phyloP scores from a whole-genome alignment of 805 yeast species.

The Starmerella ratchasimensis region DNA sequence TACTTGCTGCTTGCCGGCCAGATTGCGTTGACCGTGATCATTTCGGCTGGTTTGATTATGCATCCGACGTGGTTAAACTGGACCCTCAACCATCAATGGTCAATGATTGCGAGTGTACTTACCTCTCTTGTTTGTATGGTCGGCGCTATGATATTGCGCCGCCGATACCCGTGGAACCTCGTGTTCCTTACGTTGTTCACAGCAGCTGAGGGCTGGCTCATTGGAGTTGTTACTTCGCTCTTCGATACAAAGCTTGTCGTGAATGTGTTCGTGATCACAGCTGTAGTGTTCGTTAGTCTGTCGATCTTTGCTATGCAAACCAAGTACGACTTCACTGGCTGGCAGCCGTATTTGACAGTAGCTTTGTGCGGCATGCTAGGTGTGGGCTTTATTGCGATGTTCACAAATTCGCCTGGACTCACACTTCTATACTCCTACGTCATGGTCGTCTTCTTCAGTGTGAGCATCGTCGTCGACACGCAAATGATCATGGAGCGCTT shows the following conservation, averaged over 20 bases:
- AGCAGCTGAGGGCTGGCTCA: conserved; percentile 53
- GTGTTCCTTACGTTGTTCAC: conserved; percentile 54
- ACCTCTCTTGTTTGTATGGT: conserved; percentile 54
- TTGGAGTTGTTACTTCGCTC: conserved; percentile 53
- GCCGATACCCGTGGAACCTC: conserved; percentile 56
- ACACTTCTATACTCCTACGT: conserved; percentile 56
- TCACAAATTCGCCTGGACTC: conserved; percentile 45
- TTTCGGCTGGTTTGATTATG: conserved; percentile 39
- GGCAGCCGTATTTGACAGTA: conserved; percentile 46
- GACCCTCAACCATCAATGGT: conserved; percentile 46
- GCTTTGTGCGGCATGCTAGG: conserved; percentile 58
- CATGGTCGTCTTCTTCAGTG: conserved; percentile 62
- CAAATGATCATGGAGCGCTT: conserved; percentile 61
- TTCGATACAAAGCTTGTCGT: conserved; percentile 51
- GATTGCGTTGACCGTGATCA: conserved; percentile 44
- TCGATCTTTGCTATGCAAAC: conserved; percentile 66
- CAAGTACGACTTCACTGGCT: conserved; percentile 56
- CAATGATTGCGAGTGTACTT: conserved; percentile 40
- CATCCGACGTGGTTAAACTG: conserved; percentile 37
- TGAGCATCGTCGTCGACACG: conserved; percentile 67
- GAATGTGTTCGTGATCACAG: conserved; percentile 58
- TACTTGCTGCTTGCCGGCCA: conserved; percentile 59
- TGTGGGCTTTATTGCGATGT: conserved; percentile 54
- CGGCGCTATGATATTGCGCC: conserved; percentile 48
- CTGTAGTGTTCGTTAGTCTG: conserved; percentile 59